Evolutionary conservation across 1,139 yeast species (phyloP).

Genomic region (Yamadazyma dendronema): DNA sequence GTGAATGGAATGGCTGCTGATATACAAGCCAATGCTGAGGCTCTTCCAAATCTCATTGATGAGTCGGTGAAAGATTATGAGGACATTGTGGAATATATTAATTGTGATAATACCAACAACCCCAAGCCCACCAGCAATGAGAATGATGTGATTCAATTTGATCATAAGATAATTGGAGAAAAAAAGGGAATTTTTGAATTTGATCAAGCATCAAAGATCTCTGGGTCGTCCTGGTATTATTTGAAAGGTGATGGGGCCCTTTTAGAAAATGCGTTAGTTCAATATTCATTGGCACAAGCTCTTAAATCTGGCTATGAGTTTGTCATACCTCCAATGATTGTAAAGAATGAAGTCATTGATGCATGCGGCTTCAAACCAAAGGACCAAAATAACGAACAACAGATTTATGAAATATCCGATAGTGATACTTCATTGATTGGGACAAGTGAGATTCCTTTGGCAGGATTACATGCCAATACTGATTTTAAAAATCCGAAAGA

Average conservation of each 20-base stretch:
- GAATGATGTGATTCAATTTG: constrained; percentile 29
- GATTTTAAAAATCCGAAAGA: constrained; percentile 22
- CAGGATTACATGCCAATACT: constrained; percentile 55
- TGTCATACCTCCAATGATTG: constrained; percentile 84
- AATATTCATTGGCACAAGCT: constrained; percentile 70
- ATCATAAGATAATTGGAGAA: constrained; percentile 69
- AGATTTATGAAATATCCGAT: constrained; percentile 63
- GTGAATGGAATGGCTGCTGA: constrained; percentile 23
- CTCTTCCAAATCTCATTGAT: constrained; percentile 69
- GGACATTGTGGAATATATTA: constrained; percentile 43
- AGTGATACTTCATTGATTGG: constrained; percentile 73
- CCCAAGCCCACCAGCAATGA: constrained; percentile 17
- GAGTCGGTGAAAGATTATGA: constrained; percentile 48
- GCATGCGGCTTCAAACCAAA: constrained; percentile 98
- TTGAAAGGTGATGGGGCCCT: constrained; percentile 83
- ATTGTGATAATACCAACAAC: constrained; percentile 22
- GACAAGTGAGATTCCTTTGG: constrained; percentile 94
- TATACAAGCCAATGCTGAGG: constrained; percentile 42
- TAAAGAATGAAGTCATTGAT: constrained; percentile 67
- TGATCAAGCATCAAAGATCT: constrained; percentile 64
- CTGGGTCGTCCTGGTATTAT: constrained; percentile 91
- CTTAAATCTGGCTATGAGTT: constrained; percentile 63
- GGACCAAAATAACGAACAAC: constrained; percentile 84
- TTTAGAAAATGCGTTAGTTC: constrained; percentile 85
- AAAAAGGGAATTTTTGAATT: constrained; percentile 66